phyloP scores from a whole-genome alignment of 129 eudicot genomes.

The Daucus carota region DH1_v3.0 NC_030388.2:16297501-16298000 shows the following conservation, averaged over 20 bases:
- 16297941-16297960: neutral
- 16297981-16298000: neutral
- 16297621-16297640: no score
- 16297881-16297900: conserved; percentile 25
- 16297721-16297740: neutral
- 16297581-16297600: neutral
- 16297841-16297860: conserved; percentile 74
- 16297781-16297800: conserved; percentile 64
- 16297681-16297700: neutral
- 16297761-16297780: conserved; percentile 84
- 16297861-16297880: conserved; percentile 22
- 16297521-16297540: neutral
- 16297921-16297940: neutral
- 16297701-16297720: neutral
- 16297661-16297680: no score
- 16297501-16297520: no score
- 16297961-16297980: no score
- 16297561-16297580: no score
- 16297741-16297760: neutral
- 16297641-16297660: neutral
- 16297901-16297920: conserved; percentile 6
- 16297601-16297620: no score
- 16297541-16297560: neutral
- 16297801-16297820: conserved; percentile 66
- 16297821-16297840: conserved; percentile 23